Percentiles rank a stretch among this genome's conserved stretches.
These are phyloP conservation scores for Beta corolliflora DNA, from an alignment of 179 eudicot genomes.

Conservation along the genomic window DNA sequence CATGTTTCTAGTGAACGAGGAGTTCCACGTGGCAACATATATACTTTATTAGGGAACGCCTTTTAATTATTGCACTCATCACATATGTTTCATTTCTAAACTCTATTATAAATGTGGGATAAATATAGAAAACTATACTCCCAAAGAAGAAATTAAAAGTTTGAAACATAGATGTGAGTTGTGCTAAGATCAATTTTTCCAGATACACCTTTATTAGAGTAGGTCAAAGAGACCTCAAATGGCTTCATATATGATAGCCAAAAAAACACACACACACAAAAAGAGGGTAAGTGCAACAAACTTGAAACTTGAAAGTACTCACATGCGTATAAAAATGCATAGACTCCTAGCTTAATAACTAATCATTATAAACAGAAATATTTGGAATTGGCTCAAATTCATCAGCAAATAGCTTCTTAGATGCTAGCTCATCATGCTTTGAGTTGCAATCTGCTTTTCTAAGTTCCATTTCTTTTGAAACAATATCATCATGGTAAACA, in stretches of 20 bases:
- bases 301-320: background rate
- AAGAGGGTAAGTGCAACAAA: background rate
- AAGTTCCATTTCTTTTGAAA: background rate
- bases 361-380: constrained; percentile 15
- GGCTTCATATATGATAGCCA: background rate
- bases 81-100: background rate
- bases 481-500: constrained; percentile 19
- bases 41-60: no score
- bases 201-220: no score
- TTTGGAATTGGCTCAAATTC: constrained; percentile 40
- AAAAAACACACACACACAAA: background rate
- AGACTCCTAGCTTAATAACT: no score
- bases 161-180: no score
- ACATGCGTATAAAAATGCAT: background rate
- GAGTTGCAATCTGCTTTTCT: background rate
- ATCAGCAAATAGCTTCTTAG: background rate
- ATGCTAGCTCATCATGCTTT: background rate
- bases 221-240: background rate
- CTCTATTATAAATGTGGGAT: background rate
- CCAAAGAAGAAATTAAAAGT: no score
- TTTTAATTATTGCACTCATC: no score
- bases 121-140: background rate
- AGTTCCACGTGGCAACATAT: no score
- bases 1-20: no score
- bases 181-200: no score